Evolutionary conservation across 1,139 yeast species (phyloP), one percentile per base, ranked within the genome.

Genomic region (Taiozyma sp.): DNA sequence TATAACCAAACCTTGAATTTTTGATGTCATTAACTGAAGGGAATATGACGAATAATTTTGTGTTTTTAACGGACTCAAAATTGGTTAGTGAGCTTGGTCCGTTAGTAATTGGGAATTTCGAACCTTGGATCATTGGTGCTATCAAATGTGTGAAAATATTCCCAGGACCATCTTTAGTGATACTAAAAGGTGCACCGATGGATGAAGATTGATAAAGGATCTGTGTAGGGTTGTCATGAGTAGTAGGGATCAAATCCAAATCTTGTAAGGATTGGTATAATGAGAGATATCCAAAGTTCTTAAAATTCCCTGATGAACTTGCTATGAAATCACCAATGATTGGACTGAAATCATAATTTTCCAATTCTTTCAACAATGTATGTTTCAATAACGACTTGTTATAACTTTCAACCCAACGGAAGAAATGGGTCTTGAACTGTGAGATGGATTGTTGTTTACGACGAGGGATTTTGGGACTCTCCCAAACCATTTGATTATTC

Each of bases 401-500:
- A 61, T 84, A 84, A 14, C 68, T 69, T 3, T 59, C 39, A 29
- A 85, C 61, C 61, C 83, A 83, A 1, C 62, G 57, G 1, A 68
- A 45, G 12, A 84, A 63, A 57, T 78, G 80, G 2, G 51, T 59
- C 66, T 73, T 67, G 71, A 77, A 76, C 10, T 57, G 24, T 22
- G 52, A n/a, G 40, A 43, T 38, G 4, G 24, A 22, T 8, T 43
- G 32, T 14, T 48, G 46, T 4, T 23, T 30, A 13, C 16, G 29
- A 9, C 14, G 19, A 10, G 45, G 46, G 24, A 83, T 59, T 32
- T 66, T 57, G 0, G 86, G 88, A 4, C 86, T 79, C 43, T 75
- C 66, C 91, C 90, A 84, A 40, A 78, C 68, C 75, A 82, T 81
- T 62, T 84, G 90, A 3, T 86, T 83, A 49, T 84, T 79, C 1